Evolutionary conservation across 1,139 yeast genomes (phyloP), one percentile per base, ranked within the genome.

Genomic region (Yamadazyma epiphylla): DNA sequence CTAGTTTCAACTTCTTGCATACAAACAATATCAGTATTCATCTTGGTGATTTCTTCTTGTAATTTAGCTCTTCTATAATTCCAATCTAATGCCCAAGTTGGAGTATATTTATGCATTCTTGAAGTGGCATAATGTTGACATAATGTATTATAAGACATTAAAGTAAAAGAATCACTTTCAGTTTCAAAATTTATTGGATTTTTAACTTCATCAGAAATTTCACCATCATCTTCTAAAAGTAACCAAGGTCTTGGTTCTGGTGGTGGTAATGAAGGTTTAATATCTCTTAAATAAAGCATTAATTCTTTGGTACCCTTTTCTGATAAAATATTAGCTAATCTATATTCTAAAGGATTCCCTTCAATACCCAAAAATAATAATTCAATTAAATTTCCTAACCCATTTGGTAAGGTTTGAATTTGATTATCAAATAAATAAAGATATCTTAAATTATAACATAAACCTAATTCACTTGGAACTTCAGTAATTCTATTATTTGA

Each of bases 31-130:
- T 91, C 97, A 17, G 89, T 70, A 36, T 74, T 71, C 45, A 68
- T 74, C 12, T 68, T 64, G 30, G 79, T 52, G 12, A 91, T 71
- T 55, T 91, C 95, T 43, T 81, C 78, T 39, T 80, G 75, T 41
- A 91, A 70, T 29, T 75, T 66, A 36, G 81, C 79, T 51, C 82
- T 77, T 59, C 99, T 80, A 58, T 82, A 88, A n/a, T 83, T 84
- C 97, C 97, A 89, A 32, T 80, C 77, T 41, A 91, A 71, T 5
- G 97, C 98, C 98, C 98, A 91, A 2, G 95, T 79, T 19, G 97
- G 97, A 2, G 97, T 88, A 53, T 86, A 91, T 48, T 85, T 89
- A 55, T 86, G 94, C 83, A 89, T 73, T 55, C 80, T 84, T 13
- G 94, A 74, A 7, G 96, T 88, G 4, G 97, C 97, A 63, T 89